Base-by-base conservation (phyloP, 2,329 filamentous ascomycete genomes). In the Talaromyces sp. region DNA sequence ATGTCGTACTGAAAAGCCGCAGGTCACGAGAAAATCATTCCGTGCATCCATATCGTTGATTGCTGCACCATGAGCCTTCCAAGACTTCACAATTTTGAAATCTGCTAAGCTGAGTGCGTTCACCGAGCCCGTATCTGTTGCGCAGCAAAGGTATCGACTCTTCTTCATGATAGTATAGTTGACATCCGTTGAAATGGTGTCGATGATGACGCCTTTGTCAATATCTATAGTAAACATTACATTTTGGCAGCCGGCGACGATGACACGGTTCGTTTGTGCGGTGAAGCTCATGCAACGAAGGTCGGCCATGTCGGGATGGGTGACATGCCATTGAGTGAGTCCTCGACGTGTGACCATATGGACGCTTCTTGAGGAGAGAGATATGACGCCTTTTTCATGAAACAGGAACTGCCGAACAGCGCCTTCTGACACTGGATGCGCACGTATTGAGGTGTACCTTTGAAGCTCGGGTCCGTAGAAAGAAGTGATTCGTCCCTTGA, bases 21-120 rank as follows among this genome's bases (percentile, higher is more conserved):
- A 99, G 4, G 95, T 98, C 23, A 98, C 90, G 60, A 99, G 87
- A 68, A 95, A 95, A 74, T 98, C 93, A 71, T 95, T 91, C 72
- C 95, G 91, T 8, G 93, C 92, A 78, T 99, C 95, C 91, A 99
- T 97, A 74, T 98, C 93, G 75, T 92, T 96, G 73, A 99, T 91
- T 58, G 88, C 86, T 8, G 91, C 90, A 1, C 89, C 88, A 72
- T 99, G 95, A 0, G 93, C 92, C 73, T 91, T 91, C 90, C 95
- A 99, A 11, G 86, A 86, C 73, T 93, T 96, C 68, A 95, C 82
- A 5, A 96, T 83, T 46, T 86, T 84, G 71, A 96, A 90, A 62
- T 84, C 91, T 61, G 86, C 81, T 1, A 93, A 86, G 71, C 96
- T 93, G 23, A 99, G 82, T 33, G 97, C 88, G 75, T 98, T 88